Conservation (phyloP, 345 rosid genomes). For the Populus ilicifolia region DNA sequence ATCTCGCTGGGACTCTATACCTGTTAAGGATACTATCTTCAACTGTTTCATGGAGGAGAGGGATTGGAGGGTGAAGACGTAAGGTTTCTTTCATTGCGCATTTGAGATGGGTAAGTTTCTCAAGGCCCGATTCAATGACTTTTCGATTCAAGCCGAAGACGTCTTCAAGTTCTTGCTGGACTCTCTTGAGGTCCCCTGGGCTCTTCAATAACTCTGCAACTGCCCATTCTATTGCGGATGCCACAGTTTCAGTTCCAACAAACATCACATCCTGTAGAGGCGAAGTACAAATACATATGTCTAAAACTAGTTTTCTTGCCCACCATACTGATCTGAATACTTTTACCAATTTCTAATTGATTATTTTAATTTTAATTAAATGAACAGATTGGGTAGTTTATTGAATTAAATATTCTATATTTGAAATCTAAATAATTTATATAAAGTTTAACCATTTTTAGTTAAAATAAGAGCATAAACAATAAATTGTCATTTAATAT, state of each 20-base stretch:
- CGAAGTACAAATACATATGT: not conserved
- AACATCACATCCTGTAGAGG: conserved; percentile 25
- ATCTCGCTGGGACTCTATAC: conserved; percentile 30
- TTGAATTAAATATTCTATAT: too few relatives aligned
- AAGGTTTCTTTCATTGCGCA: conserved; percentile 23
- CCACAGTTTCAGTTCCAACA: conserved; percentile 32
- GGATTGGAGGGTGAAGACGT: conserved; percentile 32
- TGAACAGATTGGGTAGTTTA: too few relatives aligned
- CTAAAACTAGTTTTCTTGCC: not conserved
- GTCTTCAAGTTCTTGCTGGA: conserved; percentile 17
- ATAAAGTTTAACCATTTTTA: not conserved
- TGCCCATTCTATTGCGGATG: conserved; percentile 31
- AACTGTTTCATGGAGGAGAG: conserved; percentile 40
- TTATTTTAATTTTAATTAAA: too few relatives aligned
- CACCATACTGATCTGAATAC: too few relatives aligned
- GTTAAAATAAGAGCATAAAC: too few relatives aligned
- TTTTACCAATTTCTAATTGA: not conserved
- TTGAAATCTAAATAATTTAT: too few relatives aligned
- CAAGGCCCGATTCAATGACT: conserved; percentile 19
- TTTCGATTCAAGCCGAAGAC: conserved; percentile 18
- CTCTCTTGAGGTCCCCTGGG: conserved; percentile 12
- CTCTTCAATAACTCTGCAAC: conserved; percentile 22
- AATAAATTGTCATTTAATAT: not conserved
- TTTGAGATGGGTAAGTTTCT: conserved; percentile 14
- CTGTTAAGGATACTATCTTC: conserved; percentile 27